These are phyloP conservation scores for Didymella pomorum DNA, from an alignment of 2,329 filamentous ascomycete genomes.

Conservation along the genomic window DNA sequence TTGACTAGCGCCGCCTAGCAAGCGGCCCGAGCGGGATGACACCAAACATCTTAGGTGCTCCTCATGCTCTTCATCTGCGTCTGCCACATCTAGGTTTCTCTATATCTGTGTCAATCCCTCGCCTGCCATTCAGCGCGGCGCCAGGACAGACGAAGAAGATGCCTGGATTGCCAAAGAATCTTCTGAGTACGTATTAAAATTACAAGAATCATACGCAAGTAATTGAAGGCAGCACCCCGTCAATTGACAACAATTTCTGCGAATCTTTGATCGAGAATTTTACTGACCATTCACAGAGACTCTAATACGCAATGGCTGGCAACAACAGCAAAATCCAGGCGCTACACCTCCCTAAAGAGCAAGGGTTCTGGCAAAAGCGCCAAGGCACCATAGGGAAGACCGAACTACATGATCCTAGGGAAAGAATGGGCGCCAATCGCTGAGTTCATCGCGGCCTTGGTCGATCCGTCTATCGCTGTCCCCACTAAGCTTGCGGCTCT, in stretches of 20 bases:
- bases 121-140: no score
- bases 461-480: conserved; percentile 37
- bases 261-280: neutral
- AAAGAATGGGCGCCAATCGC: conserved; percentile 53
- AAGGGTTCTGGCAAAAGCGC: neutral
- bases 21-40: no score
- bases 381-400: neutral
- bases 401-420: conserved; percentile 46
- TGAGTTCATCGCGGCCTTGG: conserved; percentile 40
- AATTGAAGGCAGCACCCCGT: neutral
- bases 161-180: conserved; percentile 7
- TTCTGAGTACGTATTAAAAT: conserved; percentile 16
- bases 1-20: conserved; percentile 20
- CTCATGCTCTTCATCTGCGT: no score
- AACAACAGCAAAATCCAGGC: neutral
- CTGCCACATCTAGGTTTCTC: no score
- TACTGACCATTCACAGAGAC: neutral
- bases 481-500: conserved; percentile 43
- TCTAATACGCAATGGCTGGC: neutral
- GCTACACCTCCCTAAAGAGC: neutral
- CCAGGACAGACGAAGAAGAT: neutral
- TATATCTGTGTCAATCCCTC: no score
- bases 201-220: conserved; percentile 22
- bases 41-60: no score
- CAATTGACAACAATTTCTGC: neutral